phyloP scores from a whole-genome alignment of 164 flowering plant species.

The Santalum album region DNA sequence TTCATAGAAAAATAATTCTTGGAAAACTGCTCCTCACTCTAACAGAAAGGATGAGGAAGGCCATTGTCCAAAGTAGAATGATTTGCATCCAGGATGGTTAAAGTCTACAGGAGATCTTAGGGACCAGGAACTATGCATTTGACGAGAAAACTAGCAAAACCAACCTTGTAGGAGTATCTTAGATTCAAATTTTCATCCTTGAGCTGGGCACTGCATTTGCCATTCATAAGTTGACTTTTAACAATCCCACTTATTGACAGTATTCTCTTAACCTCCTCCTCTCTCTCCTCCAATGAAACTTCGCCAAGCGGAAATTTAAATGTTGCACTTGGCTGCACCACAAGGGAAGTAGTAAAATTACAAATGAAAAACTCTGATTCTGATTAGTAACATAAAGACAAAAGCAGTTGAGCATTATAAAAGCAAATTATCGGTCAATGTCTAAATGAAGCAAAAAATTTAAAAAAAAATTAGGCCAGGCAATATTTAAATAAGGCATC shows the following conservation, averaged over 20 bases:
- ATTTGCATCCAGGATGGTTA: not conserved
- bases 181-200: conserved; percentile 57
- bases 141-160: not conserved
- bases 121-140: not conserved
- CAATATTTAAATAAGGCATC: no score
- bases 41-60: no score
- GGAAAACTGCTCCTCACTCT: not conserved
- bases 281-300: conserved; percentile 64
- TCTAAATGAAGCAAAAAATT: no score
- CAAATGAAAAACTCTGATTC: no score
- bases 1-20: no score
- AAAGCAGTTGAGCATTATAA: no score
- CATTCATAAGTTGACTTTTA: conserved; percentile 55
- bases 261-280: conserved; percentile 36
- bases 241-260: conserved; percentile 56
- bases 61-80: no score
- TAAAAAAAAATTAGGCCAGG: no score
- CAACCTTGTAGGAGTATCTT: conserved; percentile 76
- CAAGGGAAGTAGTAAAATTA: not conserved
- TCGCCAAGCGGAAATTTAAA: conserved; percentile 79
- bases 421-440: no score
- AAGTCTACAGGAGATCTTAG: not conserved
- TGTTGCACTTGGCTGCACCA: conserved; percentile 79
- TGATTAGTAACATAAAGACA: no score
- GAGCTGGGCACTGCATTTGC: conserved; percentile 65